phyloP scores from a whole-genome alignment of 257 asterid genomes.

The Mentha longifolia region DNA sequence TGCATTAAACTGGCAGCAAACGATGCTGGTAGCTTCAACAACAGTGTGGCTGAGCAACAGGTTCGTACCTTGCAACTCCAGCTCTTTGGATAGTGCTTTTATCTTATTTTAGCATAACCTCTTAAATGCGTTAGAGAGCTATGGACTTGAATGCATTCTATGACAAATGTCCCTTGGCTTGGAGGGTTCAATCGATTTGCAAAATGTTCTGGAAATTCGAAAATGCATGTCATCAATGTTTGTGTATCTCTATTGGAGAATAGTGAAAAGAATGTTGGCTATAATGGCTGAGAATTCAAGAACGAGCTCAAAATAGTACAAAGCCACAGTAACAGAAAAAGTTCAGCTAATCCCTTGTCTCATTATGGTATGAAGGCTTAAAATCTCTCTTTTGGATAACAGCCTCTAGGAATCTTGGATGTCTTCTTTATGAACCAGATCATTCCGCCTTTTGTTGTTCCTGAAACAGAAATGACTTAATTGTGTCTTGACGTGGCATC shows the following conservation, averaged over 20 bases:
- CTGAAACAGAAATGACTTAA: not conserved
- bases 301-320: too few species aligned
- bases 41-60: slow-evolving; percentile 97
- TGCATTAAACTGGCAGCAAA: slow-evolving; percentile 65
- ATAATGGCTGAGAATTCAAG: too few species aligned
- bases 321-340: too few species aligned
- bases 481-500: slow-evolving; percentile 1
- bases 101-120: slow-evolving; percentile 1
- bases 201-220: too few species aligned
- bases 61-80: slow-evolving; percentile 48
- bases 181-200: too few species aligned
- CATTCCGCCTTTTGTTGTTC: not conserved
- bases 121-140: not conserved
- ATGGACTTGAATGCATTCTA: slow-evolving; percentile 1
- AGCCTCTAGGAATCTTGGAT: not conserved
- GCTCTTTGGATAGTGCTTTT: slow-evolving; percentile 24
- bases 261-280: too few species aligned
- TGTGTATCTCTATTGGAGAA: too few species aligned
- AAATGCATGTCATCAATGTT: too few species aligned
- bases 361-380: not conserved
- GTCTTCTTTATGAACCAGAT: slow-evolving; percentile 8
- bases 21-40: slow-evolving; percentile 96
- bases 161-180: slow-evolving; percentile 18
- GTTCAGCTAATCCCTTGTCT: too few species aligned
- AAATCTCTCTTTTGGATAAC: slow-evolving; percentile 6